phyloP scores from a whole-genome alignment of 208 protist species.

The Plasmodiophora brassicae region DNA sequence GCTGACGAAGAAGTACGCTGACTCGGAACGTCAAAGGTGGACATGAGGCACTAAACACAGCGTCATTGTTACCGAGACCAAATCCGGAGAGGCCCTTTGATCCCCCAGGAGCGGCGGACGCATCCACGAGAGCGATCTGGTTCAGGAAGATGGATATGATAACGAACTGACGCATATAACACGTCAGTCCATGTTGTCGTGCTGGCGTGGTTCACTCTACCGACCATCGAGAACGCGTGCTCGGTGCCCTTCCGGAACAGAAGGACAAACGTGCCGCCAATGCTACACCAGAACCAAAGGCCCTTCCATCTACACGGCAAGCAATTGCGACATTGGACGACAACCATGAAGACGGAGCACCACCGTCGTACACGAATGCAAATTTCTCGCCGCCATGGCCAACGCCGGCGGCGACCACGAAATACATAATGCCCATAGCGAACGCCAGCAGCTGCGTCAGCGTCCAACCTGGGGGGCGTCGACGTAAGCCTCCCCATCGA shows the following conservation, averaged over 20 bases:
- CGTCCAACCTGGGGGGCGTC: too few species aligned
- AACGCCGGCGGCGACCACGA: not conserved
- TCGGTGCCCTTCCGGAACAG: not conserved
- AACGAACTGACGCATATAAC: not conserved
- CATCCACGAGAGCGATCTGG: not conserved
- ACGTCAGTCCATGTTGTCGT: not conserved
- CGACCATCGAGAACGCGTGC: not conserved
- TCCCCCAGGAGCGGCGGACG: not conserved
- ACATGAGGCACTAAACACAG: not conserved
- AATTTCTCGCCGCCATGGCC: not conserved
- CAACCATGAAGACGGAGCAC: too few species aligned
- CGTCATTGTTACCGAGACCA: not conserved
- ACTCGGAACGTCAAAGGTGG: not conserved
- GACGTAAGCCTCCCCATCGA: not conserved
- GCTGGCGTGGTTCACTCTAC: not conserved
- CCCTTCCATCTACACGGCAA: too few species aligned
- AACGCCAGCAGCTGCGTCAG: not conserved
- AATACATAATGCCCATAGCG: not conserved
- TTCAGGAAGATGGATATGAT: slow-evolving; percentile 1
- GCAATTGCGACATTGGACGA: too few species aligned
- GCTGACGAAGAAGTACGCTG: slow-evolving; percentile 26
- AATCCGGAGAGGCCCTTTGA: not conserved
- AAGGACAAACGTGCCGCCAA: not conserved
- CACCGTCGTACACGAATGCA: too few species aligned
- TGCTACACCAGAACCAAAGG: not conserved